phyloP scores from a whole-genome alignment of 2,329 filamentous ascomycete genomes.

The Thelonectria olida region DNA sequence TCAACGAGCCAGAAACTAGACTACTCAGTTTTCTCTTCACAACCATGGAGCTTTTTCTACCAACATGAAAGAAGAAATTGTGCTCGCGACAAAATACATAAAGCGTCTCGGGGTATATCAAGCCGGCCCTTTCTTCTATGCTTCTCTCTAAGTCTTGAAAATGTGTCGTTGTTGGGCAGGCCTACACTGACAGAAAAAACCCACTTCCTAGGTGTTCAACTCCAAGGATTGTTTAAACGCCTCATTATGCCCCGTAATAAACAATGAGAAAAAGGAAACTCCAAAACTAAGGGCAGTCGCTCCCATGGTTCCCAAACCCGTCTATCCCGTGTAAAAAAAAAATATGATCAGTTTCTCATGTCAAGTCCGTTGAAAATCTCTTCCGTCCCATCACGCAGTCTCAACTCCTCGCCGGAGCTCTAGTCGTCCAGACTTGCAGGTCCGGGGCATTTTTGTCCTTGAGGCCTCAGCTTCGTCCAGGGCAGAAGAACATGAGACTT shows the following conservation, averaged over 20 bases:
- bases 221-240: slow-evolving; percentile 21
- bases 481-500: slow-evolving; percentile 58
- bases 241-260: slow-evolving; percentile 17
- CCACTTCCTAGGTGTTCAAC: slow-evolving; percentile 8
- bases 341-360: slow-evolving; percentile 19
- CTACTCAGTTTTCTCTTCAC: neutral
- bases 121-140: slow-evolving; percentile 30
- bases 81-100: slow-evolving; percentile 18
- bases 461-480: slow-evolving; percentile 44
- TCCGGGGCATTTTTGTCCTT: slow-evolving; percentile 50
- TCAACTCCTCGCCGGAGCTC: slow-evolving; percentile 47
- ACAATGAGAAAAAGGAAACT: neutral
- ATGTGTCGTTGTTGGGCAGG: slow-evolving; percentile 10
- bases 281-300: slow-evolving; percentile 6
- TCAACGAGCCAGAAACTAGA: neutral
- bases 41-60: slow-evolving; percentile 12
- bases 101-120: slow-evolving; percentile 26
- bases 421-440: slow-evolving; percentile 50
- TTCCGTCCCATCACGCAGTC: slow-evolving; percentile 28
- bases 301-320: slow-evolving; percentile 14
- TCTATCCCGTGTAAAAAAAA: slow-evolving; percentile 17
- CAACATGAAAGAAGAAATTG: neutral
- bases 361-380: neutral
- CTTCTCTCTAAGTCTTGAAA: slow-evolving; percentile 32
- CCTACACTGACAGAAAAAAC: slow-evolving; percentile 5